A percentile compares a stretch with the other conserved stretches of the same genome.
These are phyloP conservation scores for Podospora pseudopauciseta DNA, from an alignment of 495 filamentous ascomycete genomes.

Conservation along the genomic window DNA sequence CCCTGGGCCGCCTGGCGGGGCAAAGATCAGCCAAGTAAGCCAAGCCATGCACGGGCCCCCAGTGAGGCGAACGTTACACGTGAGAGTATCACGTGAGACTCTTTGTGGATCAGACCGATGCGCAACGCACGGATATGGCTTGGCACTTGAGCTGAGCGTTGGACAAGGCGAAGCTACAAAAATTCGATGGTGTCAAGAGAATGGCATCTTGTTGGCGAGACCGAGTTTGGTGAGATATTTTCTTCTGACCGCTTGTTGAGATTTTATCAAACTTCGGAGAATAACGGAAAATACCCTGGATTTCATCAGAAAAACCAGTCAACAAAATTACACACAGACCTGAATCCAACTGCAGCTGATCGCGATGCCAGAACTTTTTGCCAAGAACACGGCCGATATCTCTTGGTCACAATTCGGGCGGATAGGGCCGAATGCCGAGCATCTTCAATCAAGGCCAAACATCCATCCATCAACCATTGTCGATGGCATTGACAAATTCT, in stretches of 20 bases:
- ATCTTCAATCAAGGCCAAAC: neutral
- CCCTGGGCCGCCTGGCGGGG: neutral
- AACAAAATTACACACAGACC: neutral
- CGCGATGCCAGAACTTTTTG: neutral
- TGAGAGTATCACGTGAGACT: neutral
- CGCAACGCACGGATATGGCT: neutral
- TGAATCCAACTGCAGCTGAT: neutral
- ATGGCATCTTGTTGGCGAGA: neutral
- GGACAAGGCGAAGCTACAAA: neutral
- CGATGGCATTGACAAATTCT: slow-evolving; percentile 1
- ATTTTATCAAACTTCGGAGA: neutral
- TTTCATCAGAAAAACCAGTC: neutral
- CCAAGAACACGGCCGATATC: neutral
- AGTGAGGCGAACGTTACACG: neutral
- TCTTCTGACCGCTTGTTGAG: neutral
- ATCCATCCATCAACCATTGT: neutral
- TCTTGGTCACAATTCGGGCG: neutral
- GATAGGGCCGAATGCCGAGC: neutral
- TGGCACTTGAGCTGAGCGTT: neutral
- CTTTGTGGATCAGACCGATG: neutral
- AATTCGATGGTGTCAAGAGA: neutral
- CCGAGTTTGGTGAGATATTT: neutral
- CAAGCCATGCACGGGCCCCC: neutral
- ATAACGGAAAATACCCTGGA: neutral
- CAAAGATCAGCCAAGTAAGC: neutral